Percentiles rank a stretch among this genome's conserved stretches.
Evolutionary conservation across 345 rosid species (phyloP).

Genomic region (Garcia nutans): DNA sequence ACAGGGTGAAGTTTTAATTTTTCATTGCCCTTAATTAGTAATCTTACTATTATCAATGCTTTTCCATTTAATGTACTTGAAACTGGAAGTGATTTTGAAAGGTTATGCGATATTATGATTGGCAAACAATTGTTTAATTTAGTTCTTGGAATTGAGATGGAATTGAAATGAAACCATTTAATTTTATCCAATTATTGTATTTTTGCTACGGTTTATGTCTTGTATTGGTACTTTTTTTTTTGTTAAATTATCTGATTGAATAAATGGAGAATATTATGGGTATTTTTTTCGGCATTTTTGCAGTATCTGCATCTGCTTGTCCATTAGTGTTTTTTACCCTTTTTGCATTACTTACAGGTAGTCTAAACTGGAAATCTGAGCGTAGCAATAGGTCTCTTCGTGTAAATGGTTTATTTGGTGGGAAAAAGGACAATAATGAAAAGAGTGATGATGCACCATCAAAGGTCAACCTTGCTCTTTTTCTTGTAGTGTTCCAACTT

Average conservation of each 20-base stretch:
- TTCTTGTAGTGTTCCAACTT: constrained; percentile 4
- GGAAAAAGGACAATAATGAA: constrained; percentile 66
- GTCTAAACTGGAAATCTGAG: constrained; percentile 31
- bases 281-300: too few species aligned
- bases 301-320: not conserved
- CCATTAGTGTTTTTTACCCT: not conserved
- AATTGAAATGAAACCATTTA: not conserved
- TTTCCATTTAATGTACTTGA: too few species aligned
- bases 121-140: not conserved
- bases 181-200: too few species aligned
- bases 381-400: constrained; percentile 35
- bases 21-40: not conserved
- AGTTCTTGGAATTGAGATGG: not conserved
- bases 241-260: not conserved
- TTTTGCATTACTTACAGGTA: constrained; percentile 39
- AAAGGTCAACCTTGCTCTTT: constrained; percentile 45
- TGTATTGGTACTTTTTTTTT: not conserved
- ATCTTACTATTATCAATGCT: not conserved
- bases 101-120: not conserved
- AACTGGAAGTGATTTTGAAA: too few species aligned
- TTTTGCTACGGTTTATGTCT: not conserved
- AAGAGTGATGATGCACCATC: constrained; percentile 61
- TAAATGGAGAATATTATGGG: not conserved
- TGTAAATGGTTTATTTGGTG: constrained; percentile 71
- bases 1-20: not conserved